These are phyloP conservation scores for Myxozyma sirexii DNA, from an alignment of 805 yeast genomes.

Conservation along the genomic window DNA sequence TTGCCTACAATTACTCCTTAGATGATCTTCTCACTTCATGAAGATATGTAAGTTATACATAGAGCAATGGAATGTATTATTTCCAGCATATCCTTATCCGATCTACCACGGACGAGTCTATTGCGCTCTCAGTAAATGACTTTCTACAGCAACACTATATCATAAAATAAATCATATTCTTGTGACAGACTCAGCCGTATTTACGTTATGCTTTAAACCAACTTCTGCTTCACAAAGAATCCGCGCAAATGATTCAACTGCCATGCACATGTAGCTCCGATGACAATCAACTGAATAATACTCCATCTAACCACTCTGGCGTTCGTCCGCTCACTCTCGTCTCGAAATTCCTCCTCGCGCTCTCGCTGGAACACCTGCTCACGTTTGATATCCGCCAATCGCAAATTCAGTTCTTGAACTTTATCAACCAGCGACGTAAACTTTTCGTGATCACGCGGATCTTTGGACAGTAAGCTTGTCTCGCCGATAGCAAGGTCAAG, in stretches of 20 bases:
- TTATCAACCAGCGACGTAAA: conserved; percentile 53
- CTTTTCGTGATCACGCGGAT: conserved; percentile 49
- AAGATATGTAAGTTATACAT: too few species aligned
- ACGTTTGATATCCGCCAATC: conserved; percentile 58
- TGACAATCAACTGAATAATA: conserved; percentile 65
- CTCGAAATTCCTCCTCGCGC: conserved; percentile 75
- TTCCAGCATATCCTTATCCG: too few species aligned
- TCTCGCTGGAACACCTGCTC: conserved; percentile 66
- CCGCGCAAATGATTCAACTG: conserved; percentile 76
- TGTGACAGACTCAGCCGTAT: not conserved
- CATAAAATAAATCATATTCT: too few species aligned
- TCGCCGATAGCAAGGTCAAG: conserved; percentile 74
- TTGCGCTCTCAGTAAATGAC: not conserved
- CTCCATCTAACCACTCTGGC: conserved; percentile 74
- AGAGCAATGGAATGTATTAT: too few species aligned
- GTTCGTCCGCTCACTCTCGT: conserved; percentile 76
- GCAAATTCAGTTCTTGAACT: conserved; percentile 58
- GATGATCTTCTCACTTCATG: too few species aligned
- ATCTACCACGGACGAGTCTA: not conserved
- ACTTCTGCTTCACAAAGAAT: conserved; percentile 85
- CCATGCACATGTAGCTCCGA: conserved; percentile 69
- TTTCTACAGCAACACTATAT: not conserved
- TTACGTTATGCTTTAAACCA: conserved; percentile 51
- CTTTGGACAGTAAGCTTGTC: conserved; percentile 59
- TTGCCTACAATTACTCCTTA: too few species aligned